Evolutionary conservation across 1,284 basidiomycete species (phyloP).

Genomic region (Thecaphora thlaspeos): DNA sequence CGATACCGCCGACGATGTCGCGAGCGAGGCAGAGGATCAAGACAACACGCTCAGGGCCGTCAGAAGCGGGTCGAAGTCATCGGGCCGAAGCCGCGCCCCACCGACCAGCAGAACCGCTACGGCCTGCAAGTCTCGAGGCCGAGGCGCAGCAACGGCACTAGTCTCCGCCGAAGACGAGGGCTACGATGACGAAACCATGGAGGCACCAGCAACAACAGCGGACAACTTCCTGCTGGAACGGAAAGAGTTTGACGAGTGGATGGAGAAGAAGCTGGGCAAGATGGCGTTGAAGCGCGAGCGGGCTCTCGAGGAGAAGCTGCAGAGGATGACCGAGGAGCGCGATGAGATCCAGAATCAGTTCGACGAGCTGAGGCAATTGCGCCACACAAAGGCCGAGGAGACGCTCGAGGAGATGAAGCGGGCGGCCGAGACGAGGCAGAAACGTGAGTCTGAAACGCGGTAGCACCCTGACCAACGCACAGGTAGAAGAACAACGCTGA

Average conservation of each 20-base stretch:
- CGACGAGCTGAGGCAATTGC: constrained; percentile 47
- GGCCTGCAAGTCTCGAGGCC: too few relatives aligned
- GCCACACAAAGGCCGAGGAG: constrained; percentile 40
- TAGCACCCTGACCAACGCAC: too few relatives aligned
- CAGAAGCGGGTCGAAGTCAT: too few relatives aligned
- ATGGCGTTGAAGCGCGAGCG: constrained; percentile 27
- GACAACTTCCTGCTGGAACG: constrained; percentile 24
- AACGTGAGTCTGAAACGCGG: constrained; percentile 15
- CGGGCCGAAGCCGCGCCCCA: too few relatives aligned
- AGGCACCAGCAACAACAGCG: constrained; percentile 2
- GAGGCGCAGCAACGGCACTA: too few relatives aligned
- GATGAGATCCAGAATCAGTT: constrained; percentile 51
- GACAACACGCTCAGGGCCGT: not conserved
- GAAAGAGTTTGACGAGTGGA: constrained; percentile 21
- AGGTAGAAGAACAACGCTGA: too few relatives aligned
- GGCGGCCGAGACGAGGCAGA: constrained; percentile 39
- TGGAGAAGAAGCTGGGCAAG: constrained; percentile 30
- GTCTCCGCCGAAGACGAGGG: not conserved
- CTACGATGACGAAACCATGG: constrained; percentile 4
- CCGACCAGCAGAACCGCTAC: too few relatives aligned
- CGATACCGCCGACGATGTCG: not conserved
- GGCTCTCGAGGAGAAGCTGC: constrained; percentile 33
- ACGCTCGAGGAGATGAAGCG: constrained; percentile 42
- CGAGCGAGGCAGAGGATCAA: not conserved
- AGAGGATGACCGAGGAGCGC: constrained; percentile 31